Evolutionary conservation across 306 rosid genomes (phyloP).

Genomic region (Vicia sativa): DNA sequence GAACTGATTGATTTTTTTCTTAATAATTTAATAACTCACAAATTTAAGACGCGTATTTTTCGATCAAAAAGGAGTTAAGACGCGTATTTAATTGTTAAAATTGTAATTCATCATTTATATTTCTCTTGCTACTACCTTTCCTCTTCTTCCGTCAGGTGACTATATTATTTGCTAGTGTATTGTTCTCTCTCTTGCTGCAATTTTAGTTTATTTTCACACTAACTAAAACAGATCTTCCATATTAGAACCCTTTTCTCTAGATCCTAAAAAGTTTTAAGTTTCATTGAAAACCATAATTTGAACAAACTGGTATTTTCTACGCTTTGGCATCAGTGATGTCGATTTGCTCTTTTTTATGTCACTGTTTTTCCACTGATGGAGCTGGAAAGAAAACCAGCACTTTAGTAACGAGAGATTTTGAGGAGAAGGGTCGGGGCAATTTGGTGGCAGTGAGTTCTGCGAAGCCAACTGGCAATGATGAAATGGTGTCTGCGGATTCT

Average conservation of each 20-base stretch:
- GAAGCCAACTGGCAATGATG: background rate
- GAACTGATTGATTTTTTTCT: too few relatives aligned
- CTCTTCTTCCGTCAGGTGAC: too few relatives aligned
- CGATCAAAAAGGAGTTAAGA: too few relatives aligned
- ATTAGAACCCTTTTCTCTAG: background rate
- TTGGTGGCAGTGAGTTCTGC: background rate
- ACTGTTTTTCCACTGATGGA: constrained; percentile 33
- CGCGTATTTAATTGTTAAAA: too few relatives aligned
- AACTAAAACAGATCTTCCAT: too few relatives aligned
- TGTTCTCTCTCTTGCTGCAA: background rate
- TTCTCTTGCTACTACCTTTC: too few relatives aligned
- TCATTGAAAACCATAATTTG: background rate
- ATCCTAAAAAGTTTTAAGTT: constrained; percentile 14
- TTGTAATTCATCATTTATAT: too few relatives aligned
- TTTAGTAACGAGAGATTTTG: constrained; percentile 18
- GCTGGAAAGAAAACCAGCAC: background rate
- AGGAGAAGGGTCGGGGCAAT: background rate
- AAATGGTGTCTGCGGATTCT: background rate
- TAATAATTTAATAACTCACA: too few relatives aligned
- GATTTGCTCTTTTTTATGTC: constrained; percentile 25
- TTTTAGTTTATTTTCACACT: background rate
- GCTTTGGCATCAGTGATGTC: constrained; percentile 19
- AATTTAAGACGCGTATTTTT: too few relatives aligned
- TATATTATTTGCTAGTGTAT: too few relatives aligned
- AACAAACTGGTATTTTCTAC: background rate